Evolutionary conservation across 2,329 filamentous ascomycete genomes (phyloP), one percentile per base, ranked within the genome.

Genomic region (Rosellinia necatrix): DNA sequence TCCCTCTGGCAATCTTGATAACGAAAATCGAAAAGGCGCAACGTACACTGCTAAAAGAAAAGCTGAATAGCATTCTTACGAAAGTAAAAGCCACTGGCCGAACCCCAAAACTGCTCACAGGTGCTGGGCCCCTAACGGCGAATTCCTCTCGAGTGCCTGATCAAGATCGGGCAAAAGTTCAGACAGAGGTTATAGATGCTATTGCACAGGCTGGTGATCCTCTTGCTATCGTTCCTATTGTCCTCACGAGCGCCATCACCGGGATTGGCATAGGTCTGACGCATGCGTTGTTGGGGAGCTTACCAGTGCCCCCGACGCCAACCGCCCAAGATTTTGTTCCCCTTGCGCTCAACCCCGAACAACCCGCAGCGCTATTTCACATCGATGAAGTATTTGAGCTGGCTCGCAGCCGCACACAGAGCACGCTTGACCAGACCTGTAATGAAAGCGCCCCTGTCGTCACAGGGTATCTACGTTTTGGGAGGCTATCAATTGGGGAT

Each of bases 11-110:
- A 6, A 82, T 99, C 9, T 81, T 93, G 21, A 88, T 99, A 56
- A 97, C 94, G 1, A 99, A 97, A 70, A 81, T 96, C 59, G 94
- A 99, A 65, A 73, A 96, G 38, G 91, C 92, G 13, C 92, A 88
- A 12, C 92, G 87, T 62, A 72, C 76, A 9, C 86, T 86, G 8
- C 71, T 97, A 7, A 84, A 86, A 53, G 82, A 83, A 47, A 91
- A 85, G 0, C 76, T 97, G 58, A 82, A 82, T 13, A 90, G 86
- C 64, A 77, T 96, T 2, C 76, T 97, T 27, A 88, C 91, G 0
- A 81, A 84, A 2, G 78, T 97, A 46, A 97, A 97, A 74, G 80
- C 82, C 13, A 83, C 84, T 22, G 89, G 89, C 3, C 84, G 90
- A 56, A 83, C 81, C 46, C 92, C 93, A 0, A 84, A 85, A 52